phyloP scores from a whole-genome alignment of 306 rosid species.

The Nissolia schottii region DNA sequence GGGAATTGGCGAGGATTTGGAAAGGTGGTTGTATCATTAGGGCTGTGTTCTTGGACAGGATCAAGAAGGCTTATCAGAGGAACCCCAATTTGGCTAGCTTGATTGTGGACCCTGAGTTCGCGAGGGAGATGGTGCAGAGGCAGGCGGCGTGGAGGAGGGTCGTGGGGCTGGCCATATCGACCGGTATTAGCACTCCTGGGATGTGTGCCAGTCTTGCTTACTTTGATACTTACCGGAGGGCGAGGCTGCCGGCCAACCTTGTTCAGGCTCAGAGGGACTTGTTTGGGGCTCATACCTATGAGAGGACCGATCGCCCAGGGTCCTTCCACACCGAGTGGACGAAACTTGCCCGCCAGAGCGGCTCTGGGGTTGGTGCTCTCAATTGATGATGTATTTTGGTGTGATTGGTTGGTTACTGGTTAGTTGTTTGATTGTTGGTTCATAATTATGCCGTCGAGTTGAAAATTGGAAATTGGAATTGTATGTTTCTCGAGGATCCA shows the following conservation, averaged over 20 bases:
- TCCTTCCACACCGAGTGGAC: slow-evolving; percentile 93
- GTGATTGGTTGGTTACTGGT: background rate
- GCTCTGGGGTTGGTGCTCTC: slow-evolving; percentile 55
- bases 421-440: slow-evolving; percentile 26
- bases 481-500: slow-evolving; percentile 39
- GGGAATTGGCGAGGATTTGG: slow-evolving; percentile 95
- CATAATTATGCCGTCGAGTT: too few relatives aligned
- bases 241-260: slow-evolving; percentile 90
- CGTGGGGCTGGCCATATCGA: slow-evolving; percentile 75
- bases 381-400: slow-evolving; percentile 33
- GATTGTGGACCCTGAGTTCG: slow-evolving; percentile 88
- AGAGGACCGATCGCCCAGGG: slow-evolving; percentile 79
- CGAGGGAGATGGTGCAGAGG: slow-evolving; percentile 93
- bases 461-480: slow-evolving; percentile 28
- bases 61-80: slow-evolving; percentile 89
- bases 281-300: slow-evolving; percentile 95
- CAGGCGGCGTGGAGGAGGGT: slow-evolving; percentile 94
- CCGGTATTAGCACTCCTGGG: slow-evolving; percentile 91
- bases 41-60: slow-evolving; percentile 90
- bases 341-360: slow-evolving; percentile 64
- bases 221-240: slow-evolving; percentile 80
- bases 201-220: slow-evolving; percentile 97
- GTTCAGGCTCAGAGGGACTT: slow-evolving; percentile 97
- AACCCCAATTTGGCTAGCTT: slow-evolving; percentile 73
- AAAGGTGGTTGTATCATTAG: slow-evolving; percentile 94